Base-by-base conservation (phyloP, 108 stramenopile species). In the Thalassiosira profunda region DNA sequence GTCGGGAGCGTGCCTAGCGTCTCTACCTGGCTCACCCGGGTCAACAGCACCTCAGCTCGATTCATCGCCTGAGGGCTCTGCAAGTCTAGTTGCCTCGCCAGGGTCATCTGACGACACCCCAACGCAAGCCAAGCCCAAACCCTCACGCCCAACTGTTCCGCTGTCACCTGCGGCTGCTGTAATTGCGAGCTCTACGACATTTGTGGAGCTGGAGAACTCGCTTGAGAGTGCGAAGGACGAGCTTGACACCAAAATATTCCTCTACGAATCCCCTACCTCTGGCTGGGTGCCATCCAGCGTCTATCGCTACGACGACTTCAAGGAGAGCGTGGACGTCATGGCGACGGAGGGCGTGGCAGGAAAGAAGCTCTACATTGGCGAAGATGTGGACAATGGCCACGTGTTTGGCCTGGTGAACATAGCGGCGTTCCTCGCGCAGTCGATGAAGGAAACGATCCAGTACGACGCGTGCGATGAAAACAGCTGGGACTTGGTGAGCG, bases 401-500 rank as follows among this genome's bases (percentile, higher is more conserved):
- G 41, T 7, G 3, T 41, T 52, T 31, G 72, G 72, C 2, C 23
- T 79, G 1, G 67, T 59, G 14, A 75, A 75, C 45, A 33, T 75
- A 24, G 74, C 74, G 0, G 74, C 69, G 26, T 75, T 75, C 59
- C 61, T 75, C 3, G 68, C 74, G 11, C 79, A 80, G 37, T 28
- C 37, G 18, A 75, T 80, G 79, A 67, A 80, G 61, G 79, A 80
- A 37, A 76, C 79, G 21, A 80, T 80, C 18, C 34, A 55, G 34
- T 80, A 80, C 43, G 70, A 80, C 34, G 61, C 46, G 8, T 80
- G 79, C 43, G 70, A 71, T 35, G 79, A 80, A 62, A 80, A 75
- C 48, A 63, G 38, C 17, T 80, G 79, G 79, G 74, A 76, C 18
- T 23, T 41, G 1, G 10, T 12, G 10, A 26, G 54, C 11, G 64